Evolutionary conservation across 306 rosid species (phyloP).

Genomic region (Adenanthera pavonina): DNA sequence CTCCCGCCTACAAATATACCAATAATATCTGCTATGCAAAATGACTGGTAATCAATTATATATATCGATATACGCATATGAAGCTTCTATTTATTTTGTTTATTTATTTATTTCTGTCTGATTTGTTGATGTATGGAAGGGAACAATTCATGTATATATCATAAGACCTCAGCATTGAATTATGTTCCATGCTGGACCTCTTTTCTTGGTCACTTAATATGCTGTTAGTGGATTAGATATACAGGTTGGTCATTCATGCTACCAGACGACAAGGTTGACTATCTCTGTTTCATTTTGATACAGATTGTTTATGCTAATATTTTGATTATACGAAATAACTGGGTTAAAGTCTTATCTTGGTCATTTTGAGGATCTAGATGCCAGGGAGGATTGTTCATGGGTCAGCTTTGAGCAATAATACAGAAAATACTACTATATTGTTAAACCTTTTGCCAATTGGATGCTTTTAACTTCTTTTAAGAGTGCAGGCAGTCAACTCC

Average conservation of each 20-base stretch:
- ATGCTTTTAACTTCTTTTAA: not conserved
- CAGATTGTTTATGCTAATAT: not conserved
- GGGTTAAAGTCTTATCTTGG: not conserved
- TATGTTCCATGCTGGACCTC: conserved; percentile 5
- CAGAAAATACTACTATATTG: not conserved
- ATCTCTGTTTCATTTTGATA: conserved; percentile 1
- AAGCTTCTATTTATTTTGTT: not conserved
- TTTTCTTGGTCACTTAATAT: not conserved
- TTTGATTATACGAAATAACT: not conserved
- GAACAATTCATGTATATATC: not conserved
- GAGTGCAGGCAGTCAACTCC: not conserved
- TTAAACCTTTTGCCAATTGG: not conserved
- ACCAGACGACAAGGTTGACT: not conserved
- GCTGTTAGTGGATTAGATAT: not conserved
- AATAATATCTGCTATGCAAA: conserved; percentile 66
- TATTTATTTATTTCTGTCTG: not conserved
- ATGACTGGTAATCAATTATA: conserved; percentile 66
- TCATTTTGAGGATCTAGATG: conserved; percentile 1
- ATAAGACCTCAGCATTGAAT: conserved; percentile 15
- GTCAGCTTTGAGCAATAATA: not conserved
- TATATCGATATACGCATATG: not conserved
- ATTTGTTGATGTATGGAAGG: not conserved
- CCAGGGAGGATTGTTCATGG: not conserved
- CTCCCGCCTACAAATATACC: conserved; percentile 61
- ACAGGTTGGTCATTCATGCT: not conserved